Conservation (phyloP, 345 rosid genomes). For the Punica granatum region DNA sequence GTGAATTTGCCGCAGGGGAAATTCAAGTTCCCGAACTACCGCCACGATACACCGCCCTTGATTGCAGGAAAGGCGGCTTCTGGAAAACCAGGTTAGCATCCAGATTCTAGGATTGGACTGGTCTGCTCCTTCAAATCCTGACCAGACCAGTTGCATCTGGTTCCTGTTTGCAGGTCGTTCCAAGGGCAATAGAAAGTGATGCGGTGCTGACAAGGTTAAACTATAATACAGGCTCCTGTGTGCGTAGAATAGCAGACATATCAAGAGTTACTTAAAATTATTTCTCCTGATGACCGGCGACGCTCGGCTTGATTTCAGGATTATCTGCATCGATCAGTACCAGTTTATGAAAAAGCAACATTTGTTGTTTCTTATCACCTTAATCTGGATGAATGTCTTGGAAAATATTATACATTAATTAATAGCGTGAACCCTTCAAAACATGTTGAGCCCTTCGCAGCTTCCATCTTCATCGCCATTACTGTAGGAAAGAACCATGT, state of each 20-base stretch:
- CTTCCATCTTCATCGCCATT: too few relatives aligned
- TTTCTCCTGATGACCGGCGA: background rate
- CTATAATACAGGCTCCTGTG: background rate
- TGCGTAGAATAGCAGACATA: background rate
- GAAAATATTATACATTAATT: too few relatives aligned
- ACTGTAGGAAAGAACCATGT: too few relatives aligned
- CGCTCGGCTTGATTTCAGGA: background rate
- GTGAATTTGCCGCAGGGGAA: slow-evolving; percentile 1
- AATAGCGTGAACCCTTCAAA: too few relatives aligned
- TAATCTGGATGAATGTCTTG: too few relatives aligned
- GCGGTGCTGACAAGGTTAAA: background rate
- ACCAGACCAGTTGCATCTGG: background rate
- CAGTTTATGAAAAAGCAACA: background rate
- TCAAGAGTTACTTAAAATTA: too few relatives aligned
- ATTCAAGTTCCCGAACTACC: background rate
- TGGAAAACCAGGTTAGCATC: slow-evolving; percentile 5
- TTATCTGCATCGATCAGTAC: background rate
- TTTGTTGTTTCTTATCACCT: background rate
- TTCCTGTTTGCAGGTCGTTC: background rate
- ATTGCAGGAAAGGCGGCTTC: slow-evolving; percentile 6
- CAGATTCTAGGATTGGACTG: background rate
- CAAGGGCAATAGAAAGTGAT: background rate
- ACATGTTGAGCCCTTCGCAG: too few relatives aligned
- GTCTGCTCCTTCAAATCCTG: background rate
- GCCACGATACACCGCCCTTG: background rate